phyloP scores from a whole-genome alignment of 2,329 filamentous ascomycete genomes.

The Sporothrix mexicana region DNA sequence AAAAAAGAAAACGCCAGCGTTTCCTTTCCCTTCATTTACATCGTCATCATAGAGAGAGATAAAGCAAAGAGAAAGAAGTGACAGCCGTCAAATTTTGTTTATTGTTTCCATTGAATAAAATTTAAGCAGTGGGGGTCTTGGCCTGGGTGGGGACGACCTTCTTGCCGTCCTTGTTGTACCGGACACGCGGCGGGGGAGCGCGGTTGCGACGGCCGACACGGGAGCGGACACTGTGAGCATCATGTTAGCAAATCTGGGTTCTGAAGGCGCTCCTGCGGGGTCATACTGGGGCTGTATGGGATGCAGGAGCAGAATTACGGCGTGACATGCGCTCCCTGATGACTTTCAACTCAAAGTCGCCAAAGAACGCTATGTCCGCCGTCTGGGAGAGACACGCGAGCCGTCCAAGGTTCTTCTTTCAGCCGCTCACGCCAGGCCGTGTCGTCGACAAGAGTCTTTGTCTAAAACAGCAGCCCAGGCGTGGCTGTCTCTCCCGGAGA shows the following conservation, averaged over 20 bases:
- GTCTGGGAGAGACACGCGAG: slow-evolving; percentile 36
- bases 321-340: too few relatives aligned
- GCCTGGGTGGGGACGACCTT: slow-evolving; percentile 91
- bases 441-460: neutral
- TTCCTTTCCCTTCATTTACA: neutral
- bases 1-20: slow-evolving; percentile 21
- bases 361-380: too few relatives aligned
- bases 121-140: slow-evolving; percentile 52
- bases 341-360: too few relatives aligned
- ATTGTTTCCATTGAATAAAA: neutral
- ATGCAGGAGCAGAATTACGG: slow-evolving; percentile 20
- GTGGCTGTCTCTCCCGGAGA: slow-evolving; percentile 64
- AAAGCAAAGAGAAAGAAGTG: neutral
- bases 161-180: slow-evolving; percentile 99
- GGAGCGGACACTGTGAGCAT: slow-evolving; percentile 81
- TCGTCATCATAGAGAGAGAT: neutral
- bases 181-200: slow-evolving; percentile 93
- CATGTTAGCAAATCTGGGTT: slow-evolving; percentile 49
- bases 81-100: neutral
- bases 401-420: slow-evolving; percentile 51
- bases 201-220: slow-evolving; percentile 97
- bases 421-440: slow-evolving; percentile 50
- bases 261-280: neutral
- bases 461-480: slow-evolving; percentile 40
- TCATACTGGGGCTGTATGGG: slow-evolving; percentile 13